phyloP scores from a whole-genome alignment of 2,329 filamentous ascomycete species.

The Pezicula carpinea region DNA sequence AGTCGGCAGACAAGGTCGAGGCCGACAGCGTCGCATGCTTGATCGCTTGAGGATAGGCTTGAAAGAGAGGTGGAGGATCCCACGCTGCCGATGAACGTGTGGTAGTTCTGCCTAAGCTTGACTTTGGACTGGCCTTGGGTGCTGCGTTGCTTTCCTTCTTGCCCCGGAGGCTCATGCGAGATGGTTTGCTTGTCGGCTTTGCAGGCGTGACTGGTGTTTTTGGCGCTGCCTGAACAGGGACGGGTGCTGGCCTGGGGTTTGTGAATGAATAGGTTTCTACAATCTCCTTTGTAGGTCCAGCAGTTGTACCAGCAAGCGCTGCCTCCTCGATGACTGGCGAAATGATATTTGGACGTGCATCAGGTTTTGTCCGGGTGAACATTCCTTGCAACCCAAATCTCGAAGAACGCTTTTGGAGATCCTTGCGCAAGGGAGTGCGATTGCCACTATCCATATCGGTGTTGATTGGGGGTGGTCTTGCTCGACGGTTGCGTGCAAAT shows the following conservation, averaged over 20 bases:
- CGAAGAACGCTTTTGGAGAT: constrained; percentile 20
- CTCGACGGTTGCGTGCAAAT: constrained; percentile 15
- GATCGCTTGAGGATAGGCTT: constrained; percentile 80
- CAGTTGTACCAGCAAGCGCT: constrained; percentile 7
- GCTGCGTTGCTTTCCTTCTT: constrained; percentile 14
- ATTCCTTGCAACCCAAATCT: constrained; percentile 25
- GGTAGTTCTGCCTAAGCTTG: constrained; percentile 13
- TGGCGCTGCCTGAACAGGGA: constrained; percentile 6
- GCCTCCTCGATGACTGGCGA: constrained; percentile 16
- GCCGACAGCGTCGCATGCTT: constrained; percentile 69
- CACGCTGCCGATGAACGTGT: constrained; percentile 35
- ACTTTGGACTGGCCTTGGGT: constrained; percentile 14
- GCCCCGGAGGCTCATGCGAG: constrained; percentile 20
- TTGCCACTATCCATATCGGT: constrained; percentile 7
- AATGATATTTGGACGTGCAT: constrained; percentile 9
- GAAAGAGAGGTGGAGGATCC: constrained; percentile 74
- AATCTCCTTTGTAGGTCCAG: constrained; percentile 10
- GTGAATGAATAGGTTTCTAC: constrained; percentile 2
- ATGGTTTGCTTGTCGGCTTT: constrained; percentile 10
- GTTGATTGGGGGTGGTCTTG: constrained; percentile 21
- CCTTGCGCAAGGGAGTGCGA: constrained; percentile 18
- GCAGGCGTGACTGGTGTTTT: constrained; percentile 11
- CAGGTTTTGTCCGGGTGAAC: constrained; percentile 24
- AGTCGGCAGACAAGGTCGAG: constrained; percentile 63
- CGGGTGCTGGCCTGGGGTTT: not conserved